Evolutionary conservation across 805 yeast species (phyloP).

Genomic region (Metahyphopichia silvanorum): DNA sequence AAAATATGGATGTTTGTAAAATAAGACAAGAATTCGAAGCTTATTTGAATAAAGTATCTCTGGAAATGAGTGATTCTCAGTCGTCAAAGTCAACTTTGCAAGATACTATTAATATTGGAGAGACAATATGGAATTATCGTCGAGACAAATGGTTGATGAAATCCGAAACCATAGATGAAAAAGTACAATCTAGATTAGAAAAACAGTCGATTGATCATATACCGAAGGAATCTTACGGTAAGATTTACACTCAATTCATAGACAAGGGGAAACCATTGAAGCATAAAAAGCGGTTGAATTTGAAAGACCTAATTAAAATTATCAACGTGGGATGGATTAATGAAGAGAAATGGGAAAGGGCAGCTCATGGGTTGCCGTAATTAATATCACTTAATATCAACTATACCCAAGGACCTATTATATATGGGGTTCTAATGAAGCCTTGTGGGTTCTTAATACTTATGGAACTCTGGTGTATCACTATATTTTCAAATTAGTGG

Average conservation of each 20-base stretch:
- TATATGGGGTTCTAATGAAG: too few relatives aligned
- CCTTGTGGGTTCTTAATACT: too few relatives aligned
- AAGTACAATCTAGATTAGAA: conserved; percentile 8
- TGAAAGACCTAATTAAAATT: conserved; percentile 67
- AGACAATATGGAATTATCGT: conserved; percentile 64
- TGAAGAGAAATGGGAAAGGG: conserved; percentile 68
- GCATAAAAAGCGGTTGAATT: conserved; percentile 58
- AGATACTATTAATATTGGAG: conserved; percentile 40
- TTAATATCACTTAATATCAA: conserved; percentile 1
- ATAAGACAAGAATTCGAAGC: conserved; percentile 31
- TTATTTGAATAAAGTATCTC: conserved; percentile 9
- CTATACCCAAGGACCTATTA: too few relatives aligned
- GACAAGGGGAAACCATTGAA: conserved; percentile 66
- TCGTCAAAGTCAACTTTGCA: conserved; percentile 5
- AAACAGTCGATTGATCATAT: conserved; percentile 28
- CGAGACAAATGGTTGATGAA: conserved; percentile 62
- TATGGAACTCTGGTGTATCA: too few relatives aligned
- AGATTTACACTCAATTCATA: conserved; percentile 67
- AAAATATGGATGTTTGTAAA: conserved; percentile 23
- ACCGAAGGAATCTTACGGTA: conserved; percentile 50
- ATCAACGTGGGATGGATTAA: conserved; percentile 85
- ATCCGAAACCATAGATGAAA: conserved; percentile 11
- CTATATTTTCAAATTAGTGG: too few relatives aligned
- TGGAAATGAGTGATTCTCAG: background rate
- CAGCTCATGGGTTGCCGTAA: conserved; percentile 37